phyloP scores from a whole-genome alignment of 2,329 filamentous ascomycete species.

The Fusarium albidum region DNA sequence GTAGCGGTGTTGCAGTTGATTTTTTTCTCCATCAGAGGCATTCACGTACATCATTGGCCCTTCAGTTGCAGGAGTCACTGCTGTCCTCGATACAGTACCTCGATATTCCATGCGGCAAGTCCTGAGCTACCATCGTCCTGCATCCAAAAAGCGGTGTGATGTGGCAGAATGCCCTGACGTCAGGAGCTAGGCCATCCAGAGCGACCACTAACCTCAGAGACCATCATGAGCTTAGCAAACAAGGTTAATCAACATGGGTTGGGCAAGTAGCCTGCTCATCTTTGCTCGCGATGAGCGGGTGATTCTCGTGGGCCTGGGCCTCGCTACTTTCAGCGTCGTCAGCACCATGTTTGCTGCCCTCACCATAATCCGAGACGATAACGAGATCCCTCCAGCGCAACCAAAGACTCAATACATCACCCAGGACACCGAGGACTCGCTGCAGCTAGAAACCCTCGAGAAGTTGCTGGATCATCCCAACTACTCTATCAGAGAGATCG shows the following conservation, averaged over 20 bases:
- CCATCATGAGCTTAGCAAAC: constrained; percentile 27
- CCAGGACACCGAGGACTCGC: constrained; percentile 77
- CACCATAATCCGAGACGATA: constrained; percentile 66
- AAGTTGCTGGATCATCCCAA: constrained; percentile 76
- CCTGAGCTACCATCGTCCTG: no score
- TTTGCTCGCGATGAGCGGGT: constrained; percentile 60
- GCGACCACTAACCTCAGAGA: constrained; percentile 1
- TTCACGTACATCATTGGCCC: no score
- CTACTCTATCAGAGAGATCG: constrained; percentile 75
- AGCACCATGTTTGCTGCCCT: constrained; percentile 67
- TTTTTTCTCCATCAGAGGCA: no score
- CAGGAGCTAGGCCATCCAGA: constrained; percentile 16
- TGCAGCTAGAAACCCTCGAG: constrained; percentile 71
- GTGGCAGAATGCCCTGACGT: constrained; percentile 30
- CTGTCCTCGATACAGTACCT: no score
- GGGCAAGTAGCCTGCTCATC: constrained; percentile 39
- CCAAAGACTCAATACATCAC: constrained; percentile 77
- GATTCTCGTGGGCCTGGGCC: constrained; percentile 60
- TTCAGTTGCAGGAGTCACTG: no score
- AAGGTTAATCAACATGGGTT: constrained; percentile 49
- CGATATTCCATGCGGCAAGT: no score
- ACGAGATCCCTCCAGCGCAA: constrained; percentile 70
- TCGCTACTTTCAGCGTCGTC: constrained; percentile 67
- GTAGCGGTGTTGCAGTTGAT: no score
- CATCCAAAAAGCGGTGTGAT: constrained; percentile 10